Evolutionary conservation across 148 eudicot genomes (phyloP), one percentile per base, ranked within the genome.

Genomic region (Pharnaceum exiguum): DNA sequence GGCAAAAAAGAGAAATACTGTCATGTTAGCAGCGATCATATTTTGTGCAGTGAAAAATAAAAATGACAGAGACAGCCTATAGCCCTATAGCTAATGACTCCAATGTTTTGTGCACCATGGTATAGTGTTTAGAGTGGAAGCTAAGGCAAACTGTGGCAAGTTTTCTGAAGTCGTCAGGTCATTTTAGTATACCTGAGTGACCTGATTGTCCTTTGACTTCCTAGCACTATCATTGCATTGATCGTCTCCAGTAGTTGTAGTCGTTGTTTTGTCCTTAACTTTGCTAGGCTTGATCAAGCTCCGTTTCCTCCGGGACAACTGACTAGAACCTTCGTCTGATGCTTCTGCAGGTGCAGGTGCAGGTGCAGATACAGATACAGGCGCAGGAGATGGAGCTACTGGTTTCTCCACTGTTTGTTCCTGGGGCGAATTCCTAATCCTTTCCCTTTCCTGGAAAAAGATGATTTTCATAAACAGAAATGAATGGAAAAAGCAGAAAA

Each of bases 371-470:
- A 25, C 56, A 31, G 37, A 61, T 32, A 30, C 56, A 25, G 69
- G 36, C 45, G 47, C 16, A 42, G 54, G 57, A 47, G 46, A 19
- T 12, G 67, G 18, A 63, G 66, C 68, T 62, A 10, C 66, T 45
- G 46, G 71, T 55, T 74, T 71, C 44, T 68, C 63, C 66, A 22
- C 61, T 65, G 68, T 66, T 38, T 61, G 40, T 53, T 60, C 66
- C 24, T 40, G 40, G 56, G 68, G 57, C 8, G 48, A 60, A 53
- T 39, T 67, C 75, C 51, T 76, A 21, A 49, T 71, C 58, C 56
- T 71, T 47, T 81, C 96, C 67, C 60, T 80, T 58, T 82, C 97
- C 90, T 86, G 67, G 35, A 69, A 36, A 17, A 7, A 3, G 3
- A 19, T 38, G 5, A 6, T 3, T 3, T 38, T 44, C 45, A 5